Conservation (phyloP, 768 basidiomycete genomes). For the Kondoa malvinella region DNA sequence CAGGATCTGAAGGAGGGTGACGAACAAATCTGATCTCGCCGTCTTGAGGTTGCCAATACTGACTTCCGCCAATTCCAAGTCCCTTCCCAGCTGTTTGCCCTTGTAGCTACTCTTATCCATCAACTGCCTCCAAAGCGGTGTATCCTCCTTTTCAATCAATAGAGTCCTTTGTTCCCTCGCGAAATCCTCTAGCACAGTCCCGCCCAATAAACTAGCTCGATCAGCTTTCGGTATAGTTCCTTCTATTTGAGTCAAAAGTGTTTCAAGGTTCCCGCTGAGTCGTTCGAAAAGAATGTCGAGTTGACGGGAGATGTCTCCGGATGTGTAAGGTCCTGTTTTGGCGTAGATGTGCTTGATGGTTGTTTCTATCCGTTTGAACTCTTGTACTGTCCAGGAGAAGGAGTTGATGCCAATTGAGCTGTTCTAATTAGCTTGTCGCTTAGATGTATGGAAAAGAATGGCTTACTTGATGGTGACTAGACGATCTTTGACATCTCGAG, state of each 20-base stretch:
- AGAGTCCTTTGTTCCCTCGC: conserved; percentile 6
- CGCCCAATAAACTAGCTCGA: conserved; percentile 21
- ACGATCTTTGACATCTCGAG: conserved; percentile 27
- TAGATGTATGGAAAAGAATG: not conserved
- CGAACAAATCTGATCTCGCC: not conserved
- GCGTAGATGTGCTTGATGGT: conserved; percentile 14
- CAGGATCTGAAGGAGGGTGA: not conserved
- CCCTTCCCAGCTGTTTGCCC: conserved; percentile 20
- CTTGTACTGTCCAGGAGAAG: conserved; percentile 13
- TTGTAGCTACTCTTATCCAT: conserved; percentile 14
- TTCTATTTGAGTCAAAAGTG: conserved; percentile 25
- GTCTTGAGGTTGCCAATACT: conserved; percentile 5
- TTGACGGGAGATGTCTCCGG: conserved; percentile 12
- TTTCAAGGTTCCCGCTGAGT: conserved; percentile 18
- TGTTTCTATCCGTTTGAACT: conserved; percentile 24
- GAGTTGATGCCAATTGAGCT: conserved; percentile 26
- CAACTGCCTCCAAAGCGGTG: conserved; percentile 22
- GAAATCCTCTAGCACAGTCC: conserved; percentile 16
- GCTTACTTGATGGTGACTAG: not conserved
- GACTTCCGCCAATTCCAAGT: conserved; percentile 15
- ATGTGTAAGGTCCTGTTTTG: not conserved
- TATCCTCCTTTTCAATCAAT: conserved; percentile 8
- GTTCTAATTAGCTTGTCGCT: conserved; percentile 14
- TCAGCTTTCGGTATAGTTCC: conserved; percentile 23
- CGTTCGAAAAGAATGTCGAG: conserved; percentile 24